Percentiles rank a stretch among this genome's conserved stretches.
phyloP scores from a whole-genome alignment of 768 basidiomycete species.

The Xerocomellus chrysenteron region DNA sequence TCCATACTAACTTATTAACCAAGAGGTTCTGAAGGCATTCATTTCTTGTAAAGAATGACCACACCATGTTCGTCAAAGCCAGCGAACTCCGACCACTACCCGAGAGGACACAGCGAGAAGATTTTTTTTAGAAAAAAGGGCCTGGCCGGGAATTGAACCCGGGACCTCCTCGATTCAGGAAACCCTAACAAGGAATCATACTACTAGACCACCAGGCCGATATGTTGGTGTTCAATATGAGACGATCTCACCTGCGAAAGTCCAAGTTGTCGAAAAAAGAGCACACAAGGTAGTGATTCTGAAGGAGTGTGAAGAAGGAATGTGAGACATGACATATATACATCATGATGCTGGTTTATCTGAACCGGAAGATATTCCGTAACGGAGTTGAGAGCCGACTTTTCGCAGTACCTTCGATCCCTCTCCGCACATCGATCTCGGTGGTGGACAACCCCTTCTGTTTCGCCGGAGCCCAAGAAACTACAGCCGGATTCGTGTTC shows the following conservation, averaged over 20 bases:
- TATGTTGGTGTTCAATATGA: rapidly evolving
- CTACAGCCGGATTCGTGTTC: neutral
- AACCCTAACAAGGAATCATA: constrained; percentile 66
- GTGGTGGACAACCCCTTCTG: constrained; percentile 9
- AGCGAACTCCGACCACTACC: constrained; percentile 4
- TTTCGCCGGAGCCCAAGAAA: constrained; percentile 10
- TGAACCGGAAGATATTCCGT: constrained; percentile 34
- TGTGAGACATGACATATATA: constrained; percentile 2
- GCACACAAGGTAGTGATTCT: neutral
- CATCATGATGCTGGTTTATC: constrained; percentile 7
- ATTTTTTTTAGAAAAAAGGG: constrained; percentile 19
- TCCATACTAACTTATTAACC: neutral
- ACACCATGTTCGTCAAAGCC: neutral
- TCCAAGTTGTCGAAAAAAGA: neutral
- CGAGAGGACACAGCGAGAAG: neutral
- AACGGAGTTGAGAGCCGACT: constrained; percentile 28
- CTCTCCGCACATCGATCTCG: constrained; percentile 23
- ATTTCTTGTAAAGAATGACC: neutral
- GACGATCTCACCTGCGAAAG: neutral
- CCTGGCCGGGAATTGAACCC: constrained; percentile 61
- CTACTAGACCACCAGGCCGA: constrained; percentile 62
- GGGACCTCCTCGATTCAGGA: constrained; percentile 51
- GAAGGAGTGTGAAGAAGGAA: constrained; percentile 14
- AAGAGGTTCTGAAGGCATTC: neutral
- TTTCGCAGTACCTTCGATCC: constrained; percentile 27